Conservation (phyloP, 768 basidiomycete genomes). For the Mycena galericulata region DNA sequence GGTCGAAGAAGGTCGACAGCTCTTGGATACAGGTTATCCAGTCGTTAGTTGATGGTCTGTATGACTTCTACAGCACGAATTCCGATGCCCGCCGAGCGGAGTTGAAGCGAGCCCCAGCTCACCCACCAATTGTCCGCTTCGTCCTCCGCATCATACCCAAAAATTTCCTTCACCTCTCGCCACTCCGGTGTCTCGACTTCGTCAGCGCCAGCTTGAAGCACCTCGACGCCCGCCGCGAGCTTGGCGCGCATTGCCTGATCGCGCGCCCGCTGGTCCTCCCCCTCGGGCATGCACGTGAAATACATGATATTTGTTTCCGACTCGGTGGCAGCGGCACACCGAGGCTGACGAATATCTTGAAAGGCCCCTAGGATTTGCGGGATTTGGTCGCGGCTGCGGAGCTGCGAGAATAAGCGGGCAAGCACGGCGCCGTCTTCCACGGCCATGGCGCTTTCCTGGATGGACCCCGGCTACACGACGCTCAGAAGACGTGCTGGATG, state of each 20-base stretch:
- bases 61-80: too few relatives aligned
- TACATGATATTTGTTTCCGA: constrained; percentile 60
- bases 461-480: constrained; percentile 56
- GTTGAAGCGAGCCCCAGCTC: constrained; percentile 52
- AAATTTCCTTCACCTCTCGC: constrained; percentile 60
- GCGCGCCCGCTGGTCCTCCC: constrained; percentile 56
- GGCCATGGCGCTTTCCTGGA: constrained; percentile 61
- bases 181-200: constrained; percentile 51
- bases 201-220: constrained; percentile 34
- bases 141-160: constrained; percentile 68
- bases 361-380: constrained; percentile 62
- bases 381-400: constrained; percentile 63
- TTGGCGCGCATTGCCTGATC: constrained; percentile 40
- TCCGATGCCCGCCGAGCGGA: too few relatives aligned
- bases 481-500: not conserved
- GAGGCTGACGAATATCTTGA: constrained; percentile 64
- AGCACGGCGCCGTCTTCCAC: constrained; percentile 75
- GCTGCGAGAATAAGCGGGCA: constrained; percentile 69
- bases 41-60: too few relatives aligned
- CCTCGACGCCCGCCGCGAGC: not conserved
- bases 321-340: constrained; percentile 54
- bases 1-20: too few relatives aligned
- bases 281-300: constrained; percentile 59
- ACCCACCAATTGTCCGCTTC: constrained; percentile 74
- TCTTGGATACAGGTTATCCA: too few relatives aligned